Percentiles rank a stretch among this genome's conserved stretches.
Conservation (phyloP, 164 flowering plant species). For the Brasenia schreberi region DNA sequence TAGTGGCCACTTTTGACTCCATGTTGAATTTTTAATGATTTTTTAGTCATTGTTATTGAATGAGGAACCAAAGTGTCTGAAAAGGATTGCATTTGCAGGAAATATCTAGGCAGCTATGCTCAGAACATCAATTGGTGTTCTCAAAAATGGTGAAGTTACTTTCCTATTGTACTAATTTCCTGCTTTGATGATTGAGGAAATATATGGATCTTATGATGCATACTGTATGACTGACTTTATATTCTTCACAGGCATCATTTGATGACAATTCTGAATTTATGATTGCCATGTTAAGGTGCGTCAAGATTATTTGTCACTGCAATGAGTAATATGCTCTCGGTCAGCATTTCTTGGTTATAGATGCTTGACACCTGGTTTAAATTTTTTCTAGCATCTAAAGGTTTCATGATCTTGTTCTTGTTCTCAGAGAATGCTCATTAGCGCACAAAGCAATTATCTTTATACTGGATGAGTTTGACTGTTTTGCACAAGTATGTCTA, state of each 20-base stretch:
- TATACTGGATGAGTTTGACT: constrained; percentile 89
- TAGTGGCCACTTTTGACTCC: too few species aligned
- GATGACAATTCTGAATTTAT: constrained; percentile 93
- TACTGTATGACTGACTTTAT: neutral
- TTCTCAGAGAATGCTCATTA: constrained; percentile 78
- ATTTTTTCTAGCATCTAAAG: neutral
- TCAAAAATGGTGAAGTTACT: constrained; percentile 58
- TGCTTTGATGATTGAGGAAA: neutral
- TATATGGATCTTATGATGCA: neutral
- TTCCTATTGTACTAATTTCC: neutral
- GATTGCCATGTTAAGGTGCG: constrained; percentile 75
- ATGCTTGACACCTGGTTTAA: too few species aligned
- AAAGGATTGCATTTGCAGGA: constrained; percentile 22
- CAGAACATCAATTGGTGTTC: constrained; percentile 71
- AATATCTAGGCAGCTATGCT: constrained; percentile 81
- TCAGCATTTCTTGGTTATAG: neutral
- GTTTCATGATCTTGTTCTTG: neutral
- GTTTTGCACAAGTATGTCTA: constrained; percentile 66
- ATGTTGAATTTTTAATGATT: too few species aligned
- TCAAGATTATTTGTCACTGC: constrained; percentile 1
- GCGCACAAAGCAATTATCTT: constrained; percentile 88
- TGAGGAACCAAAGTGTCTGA: too few species aligned
- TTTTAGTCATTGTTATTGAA: too few species aligned
- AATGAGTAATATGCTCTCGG: neutral
- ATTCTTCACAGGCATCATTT: constrained; percentile 54